A percentile compares a stretch with the other conserved stretches of the same genome.
Conservation (phyloP, 495 filamentous ascomycete genomes). For the Cetradonia linearis region DNA sequence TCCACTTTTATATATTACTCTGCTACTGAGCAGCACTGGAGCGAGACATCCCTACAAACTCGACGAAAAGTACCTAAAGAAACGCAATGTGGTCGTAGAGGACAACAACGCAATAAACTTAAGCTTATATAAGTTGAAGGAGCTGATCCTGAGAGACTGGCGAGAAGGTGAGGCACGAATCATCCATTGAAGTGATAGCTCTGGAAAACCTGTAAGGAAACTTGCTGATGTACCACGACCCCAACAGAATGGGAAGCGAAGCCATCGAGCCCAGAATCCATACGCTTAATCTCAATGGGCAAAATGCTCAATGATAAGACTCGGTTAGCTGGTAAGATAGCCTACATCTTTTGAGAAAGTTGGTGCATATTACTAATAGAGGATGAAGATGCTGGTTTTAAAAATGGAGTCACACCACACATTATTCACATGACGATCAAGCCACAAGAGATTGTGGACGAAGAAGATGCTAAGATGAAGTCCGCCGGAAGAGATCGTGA, state of each 20-base stretch:
- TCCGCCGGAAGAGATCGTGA: slow-evolving; percentile 48
- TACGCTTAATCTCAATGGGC: slow-evolving; percentile 81
- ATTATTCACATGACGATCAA: slow-evolving; percentile 91
- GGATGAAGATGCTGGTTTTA: slow-evolving; percentile 66
- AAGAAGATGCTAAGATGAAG: slow-evolving; percentile 79
- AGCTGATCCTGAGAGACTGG: slow-evolving; percentile 86
- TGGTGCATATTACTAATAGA: neutral
- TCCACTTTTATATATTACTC: slow-evolving; percentile 48
- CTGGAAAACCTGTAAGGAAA: neutral
- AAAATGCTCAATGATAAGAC: slow-evolving; percentile 80
- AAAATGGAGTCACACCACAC: slow-evolving; percentile 53
- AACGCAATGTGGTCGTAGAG: slow-evolving; percentile 63
- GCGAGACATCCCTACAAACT: slow-evolving; percentile 79
- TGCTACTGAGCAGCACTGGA: slow-evolving; percentile 66
- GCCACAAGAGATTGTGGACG: slow-evolving; percentile 79
- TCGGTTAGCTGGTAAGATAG: slow-evolving; percentile 53
- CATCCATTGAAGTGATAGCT: neutral
- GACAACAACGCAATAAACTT: slow-evolving; percentile 76
- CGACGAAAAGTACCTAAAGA: slow-evolving; percentile 72
- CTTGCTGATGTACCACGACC: neutral
- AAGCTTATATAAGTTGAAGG: slow-evolving; percentile 83
- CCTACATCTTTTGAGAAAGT: neutral
- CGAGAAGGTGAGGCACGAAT: slow-evolving; percentile 44
- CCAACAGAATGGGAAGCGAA: slow-evolving; percentile 70
- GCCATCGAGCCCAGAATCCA: slow-evolving; percentile 71